phyloP scores from a whole-genome alignment of 2,329 filamentous ascomycete genomes.

The Magnaporthiopsis incrustans region DNA sequence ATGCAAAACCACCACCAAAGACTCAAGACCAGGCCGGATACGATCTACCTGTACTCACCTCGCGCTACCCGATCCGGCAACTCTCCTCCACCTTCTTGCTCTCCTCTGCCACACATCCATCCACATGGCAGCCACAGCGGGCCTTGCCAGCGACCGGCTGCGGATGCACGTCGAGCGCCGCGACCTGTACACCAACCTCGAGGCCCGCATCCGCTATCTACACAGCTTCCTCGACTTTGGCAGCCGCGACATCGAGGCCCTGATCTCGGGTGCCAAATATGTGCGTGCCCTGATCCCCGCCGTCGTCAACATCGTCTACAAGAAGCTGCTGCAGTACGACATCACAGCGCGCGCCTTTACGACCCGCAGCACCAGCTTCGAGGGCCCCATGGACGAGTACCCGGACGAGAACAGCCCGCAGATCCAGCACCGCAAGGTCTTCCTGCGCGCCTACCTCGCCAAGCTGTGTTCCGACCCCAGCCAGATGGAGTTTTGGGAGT shows the following conservation, averaged over 20 bases:
- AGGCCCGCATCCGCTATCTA: slow-evolving; percentile 62
- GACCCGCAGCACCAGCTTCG: slow-evolving; percentile 53
- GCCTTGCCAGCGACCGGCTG: slow-evolving; percentile 8
- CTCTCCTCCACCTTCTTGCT: background rate
- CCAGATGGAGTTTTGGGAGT: slow-evolving; percentile 73
- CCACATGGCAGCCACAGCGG: background rate
- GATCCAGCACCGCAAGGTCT: slow-evolving; percentile 71
- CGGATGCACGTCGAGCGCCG: slow-evolving; percentile 58
- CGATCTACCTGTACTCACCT: too few relatives aligned
- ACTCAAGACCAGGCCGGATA: background rate
- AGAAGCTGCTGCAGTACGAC: slow-evolving; percentile 71
- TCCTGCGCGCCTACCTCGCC: slow-evolving; percentile 65
- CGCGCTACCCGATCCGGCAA: too few relatives aligned
- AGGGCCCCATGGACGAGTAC: slow-evolving; percentile 56
- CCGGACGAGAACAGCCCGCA: slow-evolving; percentile 63
- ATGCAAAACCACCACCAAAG: background rate
- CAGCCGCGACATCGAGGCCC: slow-evolving; percentile 62
- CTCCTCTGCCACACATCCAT: background rate
- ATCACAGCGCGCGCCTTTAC: slow-evolving; percentile 74
- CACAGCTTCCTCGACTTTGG: slow-evolving; percentile 72
- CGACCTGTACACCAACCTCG: slow-evolving; percentile 63
- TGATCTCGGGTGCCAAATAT: slow-evolving; percentile 63
- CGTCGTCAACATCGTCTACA: slow-evolving; percentile 78
- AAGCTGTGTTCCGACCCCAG: slow-evolving; percentile 69
- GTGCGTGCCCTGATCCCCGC: slow-evolving; percentile 76